Percentiles rank a stretch among this genome's conserved stretches.
Evolutionary conservation across 2,329 filamentous ascomycete genomes (phyloP).

Genomic region (Fusarium proliferatum): DNA sequence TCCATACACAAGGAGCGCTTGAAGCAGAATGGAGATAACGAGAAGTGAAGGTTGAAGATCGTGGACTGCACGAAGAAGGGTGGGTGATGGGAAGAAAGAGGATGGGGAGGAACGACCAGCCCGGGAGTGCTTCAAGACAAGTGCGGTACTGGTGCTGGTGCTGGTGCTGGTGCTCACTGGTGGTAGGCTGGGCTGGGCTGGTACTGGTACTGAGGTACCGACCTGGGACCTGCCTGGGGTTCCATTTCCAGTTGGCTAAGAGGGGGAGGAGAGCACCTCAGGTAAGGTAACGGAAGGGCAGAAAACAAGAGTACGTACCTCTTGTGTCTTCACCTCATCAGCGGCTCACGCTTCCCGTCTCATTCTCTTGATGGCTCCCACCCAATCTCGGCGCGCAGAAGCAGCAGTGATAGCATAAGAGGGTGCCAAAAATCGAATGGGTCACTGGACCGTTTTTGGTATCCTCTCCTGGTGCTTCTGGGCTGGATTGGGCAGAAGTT

Average conservation of each 20-base stretch:
- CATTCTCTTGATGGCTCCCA: constrained; percentile 34
- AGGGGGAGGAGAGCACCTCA: constrained; percentile 24
- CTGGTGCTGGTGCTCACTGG: constrained; percentile 13
- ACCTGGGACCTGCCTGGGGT: constrained; percentile 43
- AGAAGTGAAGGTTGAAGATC: constrained; percentile 43
- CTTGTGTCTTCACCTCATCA: constrained; percentile 33
- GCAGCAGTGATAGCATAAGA: constrained; percentile 14
- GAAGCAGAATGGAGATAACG: constrained; percentile 35
- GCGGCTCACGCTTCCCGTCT: constrained; percentile 30
- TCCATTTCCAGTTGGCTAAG: constrained; percentile 44
- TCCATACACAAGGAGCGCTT: constrained; percentile 33
- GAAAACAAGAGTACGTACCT: constrained; percentile 45
- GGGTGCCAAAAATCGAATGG: constrained; percentile 34
- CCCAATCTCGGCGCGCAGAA: constrained; percentile 21
- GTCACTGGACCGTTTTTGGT: constrained; percentile 34
- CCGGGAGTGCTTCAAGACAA: constrained; percentile 47
- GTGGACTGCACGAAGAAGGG: constrained; percentile 50
- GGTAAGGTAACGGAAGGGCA: constrained; percentile 7
- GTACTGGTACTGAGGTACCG: constrained; percentile 35
- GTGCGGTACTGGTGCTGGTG: constrained; percentile 42
- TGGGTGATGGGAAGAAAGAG: constrained; percentile 49
- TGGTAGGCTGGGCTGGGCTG: constrained; percentile 11
- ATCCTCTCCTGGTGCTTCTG: constrained; percentile 31
- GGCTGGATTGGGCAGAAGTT: constrained; percentile 23
- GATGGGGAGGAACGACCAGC: constrained; percentile 54